Evolutionary conservation across 768 basidiomycete genomes (phyloP), one percentile per base, ranked within the genome.

Genomic region (Hygrocybe punicea): DNA sequence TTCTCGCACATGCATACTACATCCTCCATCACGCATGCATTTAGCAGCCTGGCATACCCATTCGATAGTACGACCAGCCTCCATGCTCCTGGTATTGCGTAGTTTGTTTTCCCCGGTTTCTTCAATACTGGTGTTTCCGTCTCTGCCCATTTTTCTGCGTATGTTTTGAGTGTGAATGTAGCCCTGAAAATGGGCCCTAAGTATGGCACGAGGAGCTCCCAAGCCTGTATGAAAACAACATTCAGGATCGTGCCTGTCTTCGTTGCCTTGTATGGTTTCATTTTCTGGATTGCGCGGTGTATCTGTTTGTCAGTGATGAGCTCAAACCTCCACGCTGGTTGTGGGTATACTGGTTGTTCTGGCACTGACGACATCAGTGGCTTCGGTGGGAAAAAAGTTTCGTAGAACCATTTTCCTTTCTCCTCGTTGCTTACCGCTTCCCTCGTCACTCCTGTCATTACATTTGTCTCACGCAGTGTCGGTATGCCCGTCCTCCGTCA

Each of bases 231-330:
- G 42, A 73, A 61, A 0, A 76, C 60, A 8, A 47, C 34, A 29
- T 59, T 63, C n/a, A n/a, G n/a, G n/a, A n/a, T n/a, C n/a, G n/a
- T n/a, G n/a, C n/a, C n/a, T n/a, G n/a, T n/a, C n/a, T 71, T 69
- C 0, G 65, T 61, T 0, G 73, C 76, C 55, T 77, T 78, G 67
- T 69, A 70, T 0, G 71, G 67, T 5, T 69, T 65, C 1, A 79
- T 70, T 6, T 56, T 48, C 0, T 33, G 11, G 0, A 76, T 68
- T 0, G 67, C 65, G 0, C 49, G 13, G 3, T 46, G n/a, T 4
- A 80, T 61, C 24, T 74, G 66, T 0, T 56, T 52, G 24, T 67
- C 56, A 0, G 69, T 66, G 16, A 77, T 65, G 0, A 58, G 51
- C 0, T 17, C 10, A 23, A 62, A 67, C 1, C 57, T 2, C 17